Evolutionary conservation across 192 early-diverging fungal species (phyloP).

Genomic region (Coemansia sp.): DNA sequence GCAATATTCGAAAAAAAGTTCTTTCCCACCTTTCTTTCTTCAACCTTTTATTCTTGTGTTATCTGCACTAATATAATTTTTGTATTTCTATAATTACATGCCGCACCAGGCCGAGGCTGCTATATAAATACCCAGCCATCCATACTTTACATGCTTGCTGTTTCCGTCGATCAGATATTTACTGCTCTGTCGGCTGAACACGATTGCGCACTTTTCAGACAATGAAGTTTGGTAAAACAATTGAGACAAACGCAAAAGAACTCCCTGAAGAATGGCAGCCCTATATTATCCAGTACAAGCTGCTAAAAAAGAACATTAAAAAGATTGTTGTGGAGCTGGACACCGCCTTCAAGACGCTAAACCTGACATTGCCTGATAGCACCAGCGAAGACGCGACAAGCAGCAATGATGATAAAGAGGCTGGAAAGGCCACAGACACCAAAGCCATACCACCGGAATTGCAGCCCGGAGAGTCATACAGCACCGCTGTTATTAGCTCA

Average conservation of each 20-base stretch:
- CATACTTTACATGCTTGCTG: background rate
- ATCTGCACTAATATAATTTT: background rate
- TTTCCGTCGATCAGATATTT: background rate
- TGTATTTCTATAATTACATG: background rate
- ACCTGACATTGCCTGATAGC: slow-evolving; percentile 21
- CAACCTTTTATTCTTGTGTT: background rate
- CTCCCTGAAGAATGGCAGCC: slow-evolving; percentile 74
- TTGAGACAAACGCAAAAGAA: slow-evolving; percentile 65
- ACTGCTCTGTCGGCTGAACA: background rate
- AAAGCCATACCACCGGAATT: background rate
- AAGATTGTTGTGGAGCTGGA: slow-evolving; percentile 72
- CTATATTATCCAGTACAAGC: slow-evolving; percentile 76
- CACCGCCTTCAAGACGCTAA: slow-evolving; percentile 34
- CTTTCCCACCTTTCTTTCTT: background rate
- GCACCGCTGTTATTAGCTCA: too few relatives aligned
- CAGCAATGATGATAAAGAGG: background rate
- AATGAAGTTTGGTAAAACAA: slow-evolving; percentile 78
- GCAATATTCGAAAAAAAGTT: background rate
- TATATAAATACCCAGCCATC: background rate
- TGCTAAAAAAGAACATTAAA: slow-evolving; percentile 71
- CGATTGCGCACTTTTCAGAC: background rate
- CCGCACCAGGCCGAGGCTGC: background rate
- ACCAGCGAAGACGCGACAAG: slow-evolving; percentile 4
- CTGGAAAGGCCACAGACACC: background rate
- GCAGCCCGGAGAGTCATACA: background rate